Evolutionary conservation across 306 rosid species (phyloP).

Genomic region (Fragaria vesca): DNA sequence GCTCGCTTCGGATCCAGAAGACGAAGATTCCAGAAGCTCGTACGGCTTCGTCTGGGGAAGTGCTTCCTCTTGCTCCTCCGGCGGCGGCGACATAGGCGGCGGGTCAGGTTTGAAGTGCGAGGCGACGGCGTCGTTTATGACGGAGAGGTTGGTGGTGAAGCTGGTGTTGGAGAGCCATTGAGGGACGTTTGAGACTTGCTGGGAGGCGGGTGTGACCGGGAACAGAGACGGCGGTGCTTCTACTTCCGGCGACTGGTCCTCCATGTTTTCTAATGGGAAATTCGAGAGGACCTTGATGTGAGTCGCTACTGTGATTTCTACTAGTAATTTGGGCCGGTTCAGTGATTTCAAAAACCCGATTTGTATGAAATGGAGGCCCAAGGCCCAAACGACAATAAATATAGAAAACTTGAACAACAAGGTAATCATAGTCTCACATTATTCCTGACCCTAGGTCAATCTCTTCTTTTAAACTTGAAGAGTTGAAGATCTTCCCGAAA

Average conservation of each 20-base stretch:
- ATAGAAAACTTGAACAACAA: no score
- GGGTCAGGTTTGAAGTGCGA: conserved; percentile 18
- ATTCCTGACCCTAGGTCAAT: no score
- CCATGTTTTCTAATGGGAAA: conserved; percentile 36
- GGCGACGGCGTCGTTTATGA: conserved; percentile 43
- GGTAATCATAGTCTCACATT: no score
- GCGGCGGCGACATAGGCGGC: conserved; percentile 27
- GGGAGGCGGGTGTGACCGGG: conserved; percentile 43
- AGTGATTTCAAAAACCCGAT: neutral
- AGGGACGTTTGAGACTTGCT: conserved; percentile 16
- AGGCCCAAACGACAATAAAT: neutral
- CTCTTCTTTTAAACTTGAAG: no score
- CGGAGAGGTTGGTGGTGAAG: conserved; percentile 67
- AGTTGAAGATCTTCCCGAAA: no score
- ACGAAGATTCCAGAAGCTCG: conserved; percentile 80
- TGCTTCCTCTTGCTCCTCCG: conserved; percentile 18
- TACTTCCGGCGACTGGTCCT: conserved; percentile 29
- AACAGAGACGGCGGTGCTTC: conserved; percentile 43
- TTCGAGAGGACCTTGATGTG: neutral
- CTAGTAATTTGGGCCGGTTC: neutral
- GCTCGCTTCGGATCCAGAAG: conserved; percentile 56
- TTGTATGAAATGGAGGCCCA: neutral
- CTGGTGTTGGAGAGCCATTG: conserved; percentile 42
- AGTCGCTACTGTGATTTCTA: neutral
- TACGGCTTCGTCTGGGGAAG: conserved; percentile 32